Evolutionary conservation across 768 basidiomycete species (phyloP).

Genomic region (Macrolepiota dolichaula): DNA sequence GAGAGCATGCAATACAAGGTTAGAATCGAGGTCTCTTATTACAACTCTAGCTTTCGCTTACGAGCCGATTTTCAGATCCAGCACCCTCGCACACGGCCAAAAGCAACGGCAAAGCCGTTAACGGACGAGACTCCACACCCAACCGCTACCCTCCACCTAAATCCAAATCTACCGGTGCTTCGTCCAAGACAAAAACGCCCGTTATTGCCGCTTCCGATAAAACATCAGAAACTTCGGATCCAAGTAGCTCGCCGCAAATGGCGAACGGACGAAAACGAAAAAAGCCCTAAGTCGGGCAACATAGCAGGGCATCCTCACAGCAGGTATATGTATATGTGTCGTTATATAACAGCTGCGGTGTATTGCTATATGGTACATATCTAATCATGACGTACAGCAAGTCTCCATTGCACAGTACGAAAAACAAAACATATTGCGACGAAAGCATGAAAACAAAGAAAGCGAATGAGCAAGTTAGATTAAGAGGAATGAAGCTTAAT

Average conservation of each 20-base stretch:
- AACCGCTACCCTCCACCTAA: not conserved
- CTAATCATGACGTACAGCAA: constrained; percentile 10
- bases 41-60: not conserved
- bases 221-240: constrained; percentile 9
- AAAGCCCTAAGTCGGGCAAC: constrained; percentile 34
- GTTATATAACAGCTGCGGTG: constrained; percentile 8
- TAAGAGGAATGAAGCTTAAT: not conserved
- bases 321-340: constrained; percentile 4
- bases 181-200: constrained; percentile 4
- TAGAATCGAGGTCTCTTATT: not conserved
- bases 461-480: not conserved
- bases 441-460: constrained; percentile 8
- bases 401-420: not conserved
- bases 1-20: constrained; percentile 11
- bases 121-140: constrained; percentile 2
- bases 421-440: constrained; percentile 1
- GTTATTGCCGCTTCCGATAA: not conserved
- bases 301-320: constrained; percentile 9
- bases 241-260: constrained; percentile 18
- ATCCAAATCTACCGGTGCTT: not conserved
- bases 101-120: not conserved
- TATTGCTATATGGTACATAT: constrained; percentile 11
- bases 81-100: constrained; percentile 1
- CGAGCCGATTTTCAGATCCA: not conserved
- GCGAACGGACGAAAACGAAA: constrained; percentile 54